phyloP scores from a whole-genome alignment of 495 filamentous ascomycete genomes.

The Zalerion maritima region DNA sequence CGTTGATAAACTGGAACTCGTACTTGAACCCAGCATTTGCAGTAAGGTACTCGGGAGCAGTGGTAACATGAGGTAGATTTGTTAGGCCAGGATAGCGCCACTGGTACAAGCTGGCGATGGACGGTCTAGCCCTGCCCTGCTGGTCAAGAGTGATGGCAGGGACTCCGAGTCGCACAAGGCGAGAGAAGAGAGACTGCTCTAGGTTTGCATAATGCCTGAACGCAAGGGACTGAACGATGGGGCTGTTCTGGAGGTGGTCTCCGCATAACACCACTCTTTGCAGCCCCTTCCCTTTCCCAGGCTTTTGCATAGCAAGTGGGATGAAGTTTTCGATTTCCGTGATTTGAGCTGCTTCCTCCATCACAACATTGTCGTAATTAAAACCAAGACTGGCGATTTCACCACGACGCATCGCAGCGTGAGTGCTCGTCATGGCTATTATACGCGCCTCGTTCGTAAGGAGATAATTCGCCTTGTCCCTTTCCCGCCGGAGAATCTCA shows the following conservation, averaged over 20 bases:
- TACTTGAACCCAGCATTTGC: constrained; percentile 88
- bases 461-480: constrained; percentile 90
- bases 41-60: constrained; percentile 51
- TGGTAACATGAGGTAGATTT: constrained; percentile 61
- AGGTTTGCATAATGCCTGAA: constrained; percentile 92
- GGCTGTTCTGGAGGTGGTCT: constrained; percentile 93
- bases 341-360: constrained; percentile 98
- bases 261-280: constrained; percentile 86
- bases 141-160: constrained; percentile 81
- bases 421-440: constrained; percentile 95
- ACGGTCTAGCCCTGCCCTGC: constrained; percentile 77
- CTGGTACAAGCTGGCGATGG: constrained; percentile 77
- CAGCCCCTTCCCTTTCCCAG: constrained; percentile 56
- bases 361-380: constrained; percentile 92
- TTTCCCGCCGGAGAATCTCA: constrained; percentile 73
- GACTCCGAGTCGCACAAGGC: constrained; percentile 78
- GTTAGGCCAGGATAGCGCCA: constrained; percentile 82
- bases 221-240: constrained; percentile 89
- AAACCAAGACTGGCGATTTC: constrained; percentile 89
- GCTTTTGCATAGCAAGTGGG: constrained; percentile 75
- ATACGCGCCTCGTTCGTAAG: constrained; percentile 90
- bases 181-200: constrained; percentile 86
- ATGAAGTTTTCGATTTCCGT: constrained; percentile 97
- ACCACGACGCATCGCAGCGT: constrained; percentile 90
- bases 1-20: constrained; percentile 95